Evolutionary conservation across 495 filamentous ascomycete genomes (phyloP).

Genomic region (Neurospora intermedia): DNA sequence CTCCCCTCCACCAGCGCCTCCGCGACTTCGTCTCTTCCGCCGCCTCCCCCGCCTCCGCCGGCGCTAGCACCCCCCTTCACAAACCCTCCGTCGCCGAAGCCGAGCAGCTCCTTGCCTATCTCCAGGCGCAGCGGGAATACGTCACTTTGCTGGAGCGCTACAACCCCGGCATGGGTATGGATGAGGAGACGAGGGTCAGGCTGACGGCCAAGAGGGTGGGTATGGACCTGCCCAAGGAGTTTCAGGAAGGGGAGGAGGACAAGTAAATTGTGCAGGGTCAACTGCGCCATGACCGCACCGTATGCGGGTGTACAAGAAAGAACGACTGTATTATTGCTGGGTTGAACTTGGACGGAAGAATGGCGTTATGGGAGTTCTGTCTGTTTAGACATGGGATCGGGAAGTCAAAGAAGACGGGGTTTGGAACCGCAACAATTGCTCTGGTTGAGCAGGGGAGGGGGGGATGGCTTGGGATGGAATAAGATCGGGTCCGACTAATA

Average conservation of each 20-base stretch:
- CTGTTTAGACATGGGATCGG: neutral
- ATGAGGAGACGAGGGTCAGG: constrained; percentile 72
- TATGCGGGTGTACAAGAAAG: neutral
- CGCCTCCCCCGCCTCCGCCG: constrained; percentile 6
- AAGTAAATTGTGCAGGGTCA: neutral
- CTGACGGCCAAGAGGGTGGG: constrained; percentile 81
- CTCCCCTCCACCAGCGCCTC: constrained; percentile 49
- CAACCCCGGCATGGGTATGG: constrained; percentile 79
- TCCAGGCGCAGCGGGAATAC: constrained; percentile 74
- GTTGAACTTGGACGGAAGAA: neutral
- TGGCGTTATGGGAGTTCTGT: neutral
- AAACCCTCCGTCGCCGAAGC: constrained; percentile 41
- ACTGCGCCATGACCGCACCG: neutral
- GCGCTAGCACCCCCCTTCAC: neutral
- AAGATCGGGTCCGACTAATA: neutral
- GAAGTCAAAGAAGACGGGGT: neutral
- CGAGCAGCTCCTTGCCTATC: constrained; percentile 68
- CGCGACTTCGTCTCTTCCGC: constrained; percentile 39
- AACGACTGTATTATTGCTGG: neutral
- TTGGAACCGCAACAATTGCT: neutral
- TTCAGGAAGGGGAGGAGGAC: constrained; percentile 8
- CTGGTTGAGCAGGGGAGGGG: neutral
- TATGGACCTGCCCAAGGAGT: constrained; percentile 67
- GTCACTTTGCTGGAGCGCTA: constrained; percentile 73
- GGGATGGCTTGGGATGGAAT: neutral